These are phyloP conservation scores for Ilex paraguariensis DNA, from an alignment of 305 asterid genomes.

Conservation along the genomic window DNA sequence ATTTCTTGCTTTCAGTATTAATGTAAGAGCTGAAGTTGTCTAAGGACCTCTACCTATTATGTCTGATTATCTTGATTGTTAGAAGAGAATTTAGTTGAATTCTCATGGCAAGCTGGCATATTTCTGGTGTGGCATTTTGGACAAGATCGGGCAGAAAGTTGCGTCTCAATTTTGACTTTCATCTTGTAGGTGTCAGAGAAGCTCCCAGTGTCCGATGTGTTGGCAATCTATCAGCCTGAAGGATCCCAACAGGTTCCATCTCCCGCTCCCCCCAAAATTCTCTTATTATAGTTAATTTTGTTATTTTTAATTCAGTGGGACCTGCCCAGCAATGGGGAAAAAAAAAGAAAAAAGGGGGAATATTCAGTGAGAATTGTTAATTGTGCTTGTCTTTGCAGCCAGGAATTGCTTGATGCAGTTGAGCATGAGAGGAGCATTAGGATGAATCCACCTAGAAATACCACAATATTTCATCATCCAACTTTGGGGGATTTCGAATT, in stretches of 20 bases:
- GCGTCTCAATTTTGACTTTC: constrained; percentile 7
- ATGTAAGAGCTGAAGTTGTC: too few species aligned
- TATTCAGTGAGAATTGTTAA: constrained; percentile 1
- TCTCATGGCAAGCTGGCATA: too few species aligned
- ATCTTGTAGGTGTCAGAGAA: constrained; percentile 73
- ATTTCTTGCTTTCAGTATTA: too few species aligned
- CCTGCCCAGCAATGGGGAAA: too few species aligned
- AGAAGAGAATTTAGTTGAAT: too few species aligned
- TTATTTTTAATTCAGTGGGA: not conserved
- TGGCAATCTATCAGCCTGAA: constrained; percentile 79
- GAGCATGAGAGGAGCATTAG: constrained; percentile 80
- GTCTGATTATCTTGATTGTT: too few species aligned
- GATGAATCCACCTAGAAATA: constrained; percentile 77
- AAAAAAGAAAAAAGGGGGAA: too few species aligned
- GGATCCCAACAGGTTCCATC: constrained; percentile 66
- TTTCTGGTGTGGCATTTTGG: too few species aligned
- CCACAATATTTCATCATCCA: constrained; percentile 91
- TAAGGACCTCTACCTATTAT: too few species aligned
- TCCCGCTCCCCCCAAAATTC: constrained; percentile 5
- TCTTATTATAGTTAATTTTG: not conserved
- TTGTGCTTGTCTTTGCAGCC: constrained; percentile 50
- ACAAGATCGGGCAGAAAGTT: constrained; percentile 4
- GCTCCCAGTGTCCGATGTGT: constrained; percentile 94
- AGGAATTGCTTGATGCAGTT: constrained; percentile 88
- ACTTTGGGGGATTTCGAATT: constrained; percentile 89